Conservation (phyloP, 1,284 basidiomycete species). For the Thecaphora frezii region DNA sequence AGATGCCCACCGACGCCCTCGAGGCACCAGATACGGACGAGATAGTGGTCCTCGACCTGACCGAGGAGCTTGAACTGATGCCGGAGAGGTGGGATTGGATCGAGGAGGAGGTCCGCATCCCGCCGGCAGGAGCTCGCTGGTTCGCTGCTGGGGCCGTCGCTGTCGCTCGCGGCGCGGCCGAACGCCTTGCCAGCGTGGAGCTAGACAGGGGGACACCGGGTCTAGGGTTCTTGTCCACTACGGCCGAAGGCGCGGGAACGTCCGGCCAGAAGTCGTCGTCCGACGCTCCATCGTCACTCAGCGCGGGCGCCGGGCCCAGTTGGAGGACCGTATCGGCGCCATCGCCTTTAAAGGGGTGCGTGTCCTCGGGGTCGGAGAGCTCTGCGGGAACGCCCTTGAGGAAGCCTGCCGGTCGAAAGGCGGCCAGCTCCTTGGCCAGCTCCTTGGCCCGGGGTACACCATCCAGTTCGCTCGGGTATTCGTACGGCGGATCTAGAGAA, state of each 20-base stretch:
- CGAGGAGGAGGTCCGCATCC: too few relatives aligned
- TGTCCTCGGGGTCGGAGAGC: slow-evolving; percentile 15
- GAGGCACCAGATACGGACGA: too few relatives aligned
- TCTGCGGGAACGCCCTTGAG: slow-evolving; percentile 11
- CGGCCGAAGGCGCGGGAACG: too few relatives aligned
- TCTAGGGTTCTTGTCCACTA: neutral
- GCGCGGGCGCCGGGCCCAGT: neutral
- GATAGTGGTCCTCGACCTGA: too few relatives aligned
- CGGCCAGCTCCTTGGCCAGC: slow-evolving; percentile 19
- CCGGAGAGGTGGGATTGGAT: too few relatives aligned
- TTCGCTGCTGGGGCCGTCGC: too few relatives aligned
- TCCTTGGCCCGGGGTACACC: slow-evolving; percentile 38
- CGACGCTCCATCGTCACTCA: slow-evolving; percentile 15
- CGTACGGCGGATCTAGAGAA: slow-evolving; percentile 24
- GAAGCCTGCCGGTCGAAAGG: slow-evolving; percentile 12
- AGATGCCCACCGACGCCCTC: too few relatives aligned
- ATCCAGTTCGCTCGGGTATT: slow-evolving; percentile 40
- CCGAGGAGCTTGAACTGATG: too few relatives aligned
- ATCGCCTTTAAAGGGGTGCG: neutral
- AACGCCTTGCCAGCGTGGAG: neutral
- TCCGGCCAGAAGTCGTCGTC: slow-evolving; percentile 30
- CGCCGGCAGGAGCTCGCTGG: too few relatives aligned
- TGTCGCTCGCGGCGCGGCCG: neutral
- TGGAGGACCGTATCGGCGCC: neutral
- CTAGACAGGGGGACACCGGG: too few relatives aligned